Evolutionary conservation across 306 rosid genomes (phyloP), one percentile per base, ranked within the genome.

Genomic region (Vigna trinervia): DNA sequence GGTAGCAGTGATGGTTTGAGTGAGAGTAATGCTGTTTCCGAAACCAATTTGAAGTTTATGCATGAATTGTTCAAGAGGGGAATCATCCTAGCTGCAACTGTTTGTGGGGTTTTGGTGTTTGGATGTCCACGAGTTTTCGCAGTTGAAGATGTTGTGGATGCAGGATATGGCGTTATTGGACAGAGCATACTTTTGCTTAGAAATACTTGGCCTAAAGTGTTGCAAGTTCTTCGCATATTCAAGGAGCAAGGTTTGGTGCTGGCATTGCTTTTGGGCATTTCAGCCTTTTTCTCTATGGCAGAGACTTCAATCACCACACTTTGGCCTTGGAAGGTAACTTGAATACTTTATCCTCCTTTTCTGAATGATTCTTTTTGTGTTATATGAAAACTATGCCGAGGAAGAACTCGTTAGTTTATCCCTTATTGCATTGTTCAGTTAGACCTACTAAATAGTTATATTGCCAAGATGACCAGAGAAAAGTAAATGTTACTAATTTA

Each of bases 321-420:
- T 63, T 96, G 99, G 99, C 99, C 99, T 78, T 96, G 99, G 99
- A 96, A 96, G 97, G 99, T 96, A 86, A 60, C 38, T 22, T 63
- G 43, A 15, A 54, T 65, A 1, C 47, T 60, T 64, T 65, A 11
- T 41, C 71, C 17, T 78, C 43, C 14, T 65, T 73, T 46, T 41
- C 11, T 46, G 71, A 30, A 46, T 53, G 74, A 71, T 54, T 67
- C 50, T 28, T 51, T 74, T 36, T 52, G 46, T 48, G 76, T 56
- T 75, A 17, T 76, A 45, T 61, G 22, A 53, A 28, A 22, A 61
- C 51, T 32, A 47, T 71, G 62, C 51, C 50, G 43, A 30, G 56
- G 19, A 38, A 50, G 30, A 76, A 70, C 22, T 26, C 1, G 6
- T 39, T 48, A 66, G 5, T 63, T n/a, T 30, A 67, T 1, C 12